Evolutionary conservation across 139 green algal genomes (phyloP), one percentile per base, ranked within the genome.

Genomic region (Picochlorum sp.): DNA sequence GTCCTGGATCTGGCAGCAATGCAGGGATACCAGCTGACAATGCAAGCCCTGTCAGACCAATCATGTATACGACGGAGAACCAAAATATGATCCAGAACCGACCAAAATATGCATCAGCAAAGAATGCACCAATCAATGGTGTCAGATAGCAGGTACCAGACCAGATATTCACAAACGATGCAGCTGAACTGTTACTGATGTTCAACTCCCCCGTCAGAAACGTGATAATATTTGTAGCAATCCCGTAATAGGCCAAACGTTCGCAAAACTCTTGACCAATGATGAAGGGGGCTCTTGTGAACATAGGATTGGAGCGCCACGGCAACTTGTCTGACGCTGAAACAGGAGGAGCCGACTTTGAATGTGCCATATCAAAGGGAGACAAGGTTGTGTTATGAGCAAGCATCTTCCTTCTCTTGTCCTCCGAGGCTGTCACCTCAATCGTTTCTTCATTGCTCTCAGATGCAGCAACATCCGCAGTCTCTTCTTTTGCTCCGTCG

Each of bases 41-140:
- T 4, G 61, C 11, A 9, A 75, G 41, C 6, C 58, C 58, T 23
- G 18, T 4, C 4, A 74, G 60, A 13, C 58, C 67, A 7, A 41
- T 2, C 3, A 60, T 20, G 26, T 66, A 68, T 16, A 24, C 32
- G 30, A 63, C 1, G 30, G 86, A 93, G 71, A 96, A 94, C n/a
- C 87, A 64, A 3, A 95, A 67, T 59, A 98, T 97, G 59, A 87
- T 94, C 54, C 85, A 85, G 79, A 95, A 97, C 24, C 94, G 77
- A 23, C 92, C 92, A 83, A 85, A 84, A 10, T 66, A 64, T 1
- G 77, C 84, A 68, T 98, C 92, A 4, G 87, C 87, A 54, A 98
- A 68, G 65, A 84, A 92, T 4, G 92, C 92, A 4, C 92, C 92
- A n/a, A 96, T 69, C 6, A 98, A 69, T 1, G 92, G 92, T 1